phyloP scores from a whole-genome alignment of 495 filamentous ascomycete genomes.

The Aspergillus funiculosus region DNA sequence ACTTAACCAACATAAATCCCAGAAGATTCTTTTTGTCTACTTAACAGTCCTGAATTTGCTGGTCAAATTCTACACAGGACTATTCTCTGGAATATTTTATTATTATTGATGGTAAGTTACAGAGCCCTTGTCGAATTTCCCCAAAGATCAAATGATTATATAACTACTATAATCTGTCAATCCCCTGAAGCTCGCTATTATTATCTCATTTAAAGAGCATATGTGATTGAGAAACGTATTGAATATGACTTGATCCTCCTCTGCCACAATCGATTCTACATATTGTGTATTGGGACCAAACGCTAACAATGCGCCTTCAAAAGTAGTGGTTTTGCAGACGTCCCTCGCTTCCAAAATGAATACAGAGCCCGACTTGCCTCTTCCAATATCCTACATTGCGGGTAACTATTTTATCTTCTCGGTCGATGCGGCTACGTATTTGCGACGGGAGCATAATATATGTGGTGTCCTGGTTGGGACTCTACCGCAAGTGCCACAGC shows the following conservation, averaged over 20 bases:
- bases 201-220: constrained; percentile 41
- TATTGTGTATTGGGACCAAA: constrained; percentile 1
- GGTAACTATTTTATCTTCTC: constrained; percentile 87
- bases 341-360: constrained; percentile 29
- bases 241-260: constrained; percentile 32
- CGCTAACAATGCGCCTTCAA: constrained; percentile 16
- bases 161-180: constrained; percentile 77
- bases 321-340: constrained; percentile 9
- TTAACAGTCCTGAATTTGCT: constrained; percentile 33
- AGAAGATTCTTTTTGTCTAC: neutral
- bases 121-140: constrained; percentile 1
- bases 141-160: constrained; percentile 58
- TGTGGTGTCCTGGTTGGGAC: constrained; percentile 82
- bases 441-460: constrained; percentile 77
- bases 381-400: constrained; percentile 78
- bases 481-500: constrained; percentile 84
- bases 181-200: constrained; percentile 62
- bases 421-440: constrained; percentile 69
- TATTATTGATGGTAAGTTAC: constrained; percentile 34
- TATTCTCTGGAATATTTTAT: constrained; percentile 9
- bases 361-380: constrained; percentile 43
- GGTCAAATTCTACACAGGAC: constrained; percentile 24
- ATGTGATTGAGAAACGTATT: constrained; percentile 50
- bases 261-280: constrained; percentile 7
- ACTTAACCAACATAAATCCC: constrained; percentile 7